Evolutionary conservation across 2,329 filamentous ascomycete species (phyloP), one percentile per base, ranked within the genome.

Genomic region (Botrytis elliptica): DNA sequence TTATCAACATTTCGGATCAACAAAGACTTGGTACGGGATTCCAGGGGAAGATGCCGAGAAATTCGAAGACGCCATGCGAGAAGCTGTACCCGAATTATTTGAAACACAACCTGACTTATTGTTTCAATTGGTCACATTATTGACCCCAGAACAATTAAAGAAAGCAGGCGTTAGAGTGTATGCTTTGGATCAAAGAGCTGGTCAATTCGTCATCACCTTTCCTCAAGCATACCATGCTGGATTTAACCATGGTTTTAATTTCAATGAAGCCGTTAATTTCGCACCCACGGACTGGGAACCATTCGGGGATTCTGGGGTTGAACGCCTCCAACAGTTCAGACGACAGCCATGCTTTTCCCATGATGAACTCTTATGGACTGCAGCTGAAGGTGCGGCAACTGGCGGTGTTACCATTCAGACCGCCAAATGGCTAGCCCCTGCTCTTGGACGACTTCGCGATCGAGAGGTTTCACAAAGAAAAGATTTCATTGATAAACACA

Each of bases 21-120:
- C 96, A 2, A 99, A 99, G 84, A 99, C 96, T 0, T 99, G 96
- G 96, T 99, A 99, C 79, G 96, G 96, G 5, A 98, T 99, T 77
- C 96, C 96, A 0, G 95, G 93, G 22, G 93, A 93, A 62, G 96
- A 98, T 81, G 93, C 95, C 0, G 92, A 96, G 79, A 97, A 96
- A 78, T 99, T 99, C 74, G 96, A 99, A 83, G 88, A 92, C 72
- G 96, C 96, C 0, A 98, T 99, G 95, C 90, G 90, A 64, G 93
- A 97, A 80, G 95, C 96, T 2, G 95, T 99, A 0, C 96, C 96
- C 0, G 96, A 99, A 80, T 85, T 99, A 0, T 99, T 99, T 78
- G 96, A 98, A 83, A 97, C 94, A 0, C 96, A 99, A 78, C 96
- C 96, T 0, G 96, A 99, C 83, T 88, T 99, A 12, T 86, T 99